Percentiles rank a stretch among this genome's conserved stretches.
Evolutionary conservation across 441 rosid genomes (phyloP).

Genomic region (Erodium trifolium): DNA sequence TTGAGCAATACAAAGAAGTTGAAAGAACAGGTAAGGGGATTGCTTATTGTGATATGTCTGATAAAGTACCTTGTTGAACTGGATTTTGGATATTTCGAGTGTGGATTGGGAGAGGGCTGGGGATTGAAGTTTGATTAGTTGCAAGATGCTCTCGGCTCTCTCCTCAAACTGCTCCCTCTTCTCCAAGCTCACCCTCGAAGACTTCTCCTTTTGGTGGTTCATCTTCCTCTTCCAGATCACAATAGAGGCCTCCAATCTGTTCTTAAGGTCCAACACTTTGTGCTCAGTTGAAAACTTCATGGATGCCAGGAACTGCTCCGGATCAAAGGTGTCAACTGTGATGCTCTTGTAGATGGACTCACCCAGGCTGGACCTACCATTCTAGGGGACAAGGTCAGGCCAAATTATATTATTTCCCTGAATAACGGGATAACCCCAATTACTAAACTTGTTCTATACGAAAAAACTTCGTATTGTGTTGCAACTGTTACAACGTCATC

Average conservation of each 20-base stretch:
- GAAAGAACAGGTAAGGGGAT: not conserved
- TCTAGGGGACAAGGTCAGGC: conserved; percentile 23
- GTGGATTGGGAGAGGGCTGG: conserved; percentile 87
- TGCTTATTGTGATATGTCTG: not conserved
- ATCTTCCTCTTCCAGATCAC: conserved; percentile 91
- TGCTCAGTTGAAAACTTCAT: conserved; percentile 83
- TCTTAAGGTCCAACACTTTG: conserved; percentile 78
- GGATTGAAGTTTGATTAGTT: conserved; percentile 64
- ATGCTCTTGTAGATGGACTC: conserved; percentile 61
- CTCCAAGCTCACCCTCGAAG: conserved; percentile 57
- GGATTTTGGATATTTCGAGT: conserved; percentile 89
- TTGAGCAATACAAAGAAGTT: too few species aligned
- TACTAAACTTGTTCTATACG: too few species aligned
- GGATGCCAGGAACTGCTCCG: conserved; percentile 60
- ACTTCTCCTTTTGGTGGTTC: conserved; percentile 32
- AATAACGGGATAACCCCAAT: too few species aligned
- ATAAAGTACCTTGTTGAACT: conserved; percentile 53
- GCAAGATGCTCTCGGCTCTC: conserved; percentile 57
- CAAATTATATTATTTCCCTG: not conserved
- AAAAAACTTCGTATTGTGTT: too few species aligned
- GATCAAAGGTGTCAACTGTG: conserved; percentile 74
- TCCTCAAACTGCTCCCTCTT: conserved; percentile 49
- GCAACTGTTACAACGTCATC: too few species aligned
- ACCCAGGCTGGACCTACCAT: conserved; percentile 88
- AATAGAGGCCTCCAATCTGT: conserved; percentile 84